Conservation (phyloP, 148 eudicot species). For the Pouteria glomerata region DNA sequence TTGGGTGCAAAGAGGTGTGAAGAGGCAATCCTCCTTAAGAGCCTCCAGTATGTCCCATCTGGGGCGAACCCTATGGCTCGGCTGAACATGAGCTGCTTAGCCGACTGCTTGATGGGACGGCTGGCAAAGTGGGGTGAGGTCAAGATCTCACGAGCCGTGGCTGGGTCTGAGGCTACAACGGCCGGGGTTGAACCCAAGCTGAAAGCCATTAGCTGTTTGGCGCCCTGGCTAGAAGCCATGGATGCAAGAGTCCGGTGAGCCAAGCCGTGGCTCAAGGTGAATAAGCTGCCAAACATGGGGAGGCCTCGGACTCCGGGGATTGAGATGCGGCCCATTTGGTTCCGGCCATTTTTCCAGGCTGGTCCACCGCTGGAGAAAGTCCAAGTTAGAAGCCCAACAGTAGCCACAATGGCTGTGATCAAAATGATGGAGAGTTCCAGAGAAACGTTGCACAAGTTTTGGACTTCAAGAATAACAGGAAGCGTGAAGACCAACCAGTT, state of each 20-base stretch:
- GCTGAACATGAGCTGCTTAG: conserved; percentile 52
- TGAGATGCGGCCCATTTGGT: conserved; percentile 27
- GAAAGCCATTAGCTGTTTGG: conserved; percentile 52
- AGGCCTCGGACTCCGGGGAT: conserved; percentile 49
- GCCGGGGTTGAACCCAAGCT: conserved; percentile 47
- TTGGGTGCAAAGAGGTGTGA: conserved; percentile 51
- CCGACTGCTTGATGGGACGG: conserved; percentile 66
- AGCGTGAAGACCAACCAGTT: conserved; percentile 8
- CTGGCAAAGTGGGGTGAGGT: conserved; percentile 50
- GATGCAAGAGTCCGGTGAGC: conserved; percentile 51
- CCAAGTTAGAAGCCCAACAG: conserved; percentile 21
- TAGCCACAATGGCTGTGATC: not conserved
- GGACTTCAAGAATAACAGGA: conserved; percentile 2
- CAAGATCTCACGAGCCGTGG: conserved; percentile 42
- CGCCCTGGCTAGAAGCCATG: conserved; percentile 24
- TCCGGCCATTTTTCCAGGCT: conserved; percentile 49
- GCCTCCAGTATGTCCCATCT: conserved; percentile 53
- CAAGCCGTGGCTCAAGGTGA: conserved; percentile 38
- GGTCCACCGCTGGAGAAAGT: conserved; percentile 37
- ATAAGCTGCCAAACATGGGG: conserved; percentile 50
- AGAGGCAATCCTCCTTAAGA: conserved; percentile 43
- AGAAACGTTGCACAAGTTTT: not conserved
- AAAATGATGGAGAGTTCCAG: not conserved
- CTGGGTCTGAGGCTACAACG: conserved; percentile 45
- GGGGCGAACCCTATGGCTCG: conserved; percentile 78